Percentiles rank a stretch among this genome's conserved stretches.
phyloP scores from a whole-genome alignment of 208 protist species.

The Phytomonas sp. region DNA sequence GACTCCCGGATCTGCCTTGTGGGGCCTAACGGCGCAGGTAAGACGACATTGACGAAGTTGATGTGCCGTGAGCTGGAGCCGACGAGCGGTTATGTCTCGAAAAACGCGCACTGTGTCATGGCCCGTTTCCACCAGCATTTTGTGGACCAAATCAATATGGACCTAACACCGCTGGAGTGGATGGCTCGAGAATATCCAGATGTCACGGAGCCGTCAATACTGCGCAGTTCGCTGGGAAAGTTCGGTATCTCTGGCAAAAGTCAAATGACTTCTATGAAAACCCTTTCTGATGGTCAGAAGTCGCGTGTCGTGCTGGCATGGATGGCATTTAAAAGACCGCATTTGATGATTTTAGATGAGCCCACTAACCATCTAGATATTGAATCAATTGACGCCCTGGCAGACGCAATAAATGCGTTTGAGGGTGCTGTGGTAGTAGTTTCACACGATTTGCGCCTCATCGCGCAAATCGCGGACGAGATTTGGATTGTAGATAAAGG shows the following conservation, averaged over 20 bases:
- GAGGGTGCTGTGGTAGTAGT: slow-evolving; percentile 94
- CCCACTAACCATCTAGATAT: slow-evolving; percentile 98
- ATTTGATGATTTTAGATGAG: slow-evolving; percentile 97
- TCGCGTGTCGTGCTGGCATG: slow-evolving; percentile 94
- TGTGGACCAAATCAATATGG: slow-evolving; percentile 92
- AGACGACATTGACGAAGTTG: slow-evolving; percentile 95
- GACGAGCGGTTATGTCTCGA: slow-evolving; percentile 82
- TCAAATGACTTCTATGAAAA: slow-evolving; percentile 89
- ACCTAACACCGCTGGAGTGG: slow-evolving; percentile 92
- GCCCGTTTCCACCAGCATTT: slow-evolving; percentile 96
- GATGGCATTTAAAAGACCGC: slow-evolving; percentile 89
- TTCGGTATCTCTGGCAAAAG: slow-evolving; percentile 90
- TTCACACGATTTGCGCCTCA: slow-evolving; percentile 95
- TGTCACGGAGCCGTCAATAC: slow-evolving; percentile 73
- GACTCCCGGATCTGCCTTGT: slow-evolving; percentile 94
- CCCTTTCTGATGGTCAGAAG: slow-evolving; percentile 96
- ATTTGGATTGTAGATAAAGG: slow-evolving; percentile 96
- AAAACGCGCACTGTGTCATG: slow-evolving; percentile 91
- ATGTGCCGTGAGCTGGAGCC: slow-evolving; percentile 91
- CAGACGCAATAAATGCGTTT: slow-evolving; percentile 89
- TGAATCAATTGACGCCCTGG: slow-evolving; percentile 94
- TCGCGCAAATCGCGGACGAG: slow-evolving; percentile 91
- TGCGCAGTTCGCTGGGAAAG: slow-evolving; percentile 90
- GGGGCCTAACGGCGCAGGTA: slow-evolving; percentile 96
- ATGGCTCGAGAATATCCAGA: slow-evolving; percentile 90